Base-by-base conservation (phyloP, 2,329 filamentous ascomycete species). In the Hypoxylon sp. region DNA sequence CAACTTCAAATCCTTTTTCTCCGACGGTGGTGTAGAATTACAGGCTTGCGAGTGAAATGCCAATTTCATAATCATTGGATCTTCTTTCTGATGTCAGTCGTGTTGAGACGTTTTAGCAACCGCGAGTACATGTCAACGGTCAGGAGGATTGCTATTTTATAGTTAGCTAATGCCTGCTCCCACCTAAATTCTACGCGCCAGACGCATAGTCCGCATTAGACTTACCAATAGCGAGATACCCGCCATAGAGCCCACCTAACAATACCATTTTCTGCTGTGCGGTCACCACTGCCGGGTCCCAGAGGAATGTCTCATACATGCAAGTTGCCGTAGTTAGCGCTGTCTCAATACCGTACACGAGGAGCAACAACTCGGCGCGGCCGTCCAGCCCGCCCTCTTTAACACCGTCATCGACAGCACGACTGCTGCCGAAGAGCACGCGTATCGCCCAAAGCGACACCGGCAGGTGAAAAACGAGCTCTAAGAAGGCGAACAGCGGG, bases 151-250 rank as follows among this genome's bases (percentile, higher is more conserved):
- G 87, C 87, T 89, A 55, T 5, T 6, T 35, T 20, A 7, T 3
- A 6, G 60, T 71, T 20, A 71, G 53, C 37, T 44, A 8, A 17
- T 11, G 17, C 40, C 17, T 22, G 14, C 61, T n/a, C 14, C 35
- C 13, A 48, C 17, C 22, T 33, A 46, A 11, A 5, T 60, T 22
- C 30, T 35, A 46, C 44, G 14, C 31, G 2, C 22, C 30, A 30
- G 49, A 20, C 25, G 35, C 14, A 0, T 82, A 33, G 6, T 42
- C n/a, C 13, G 31, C 10, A 44, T 51, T 31, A 5, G 25, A 76
- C 87, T 84, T 72, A 89, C 87, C 85, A 56, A 89, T 77, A 1
- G 84, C 75, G 10, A 84, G 76, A 78, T 85, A 90, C 0, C 86
- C 84, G 2, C 84, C 80, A 73, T 88, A 88, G 0, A 86, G 78